Base-by-base conservation (phyloP, 2,329 filamentous ascomycete genomes). In the Pseudocercospora eumusae region DNA sequence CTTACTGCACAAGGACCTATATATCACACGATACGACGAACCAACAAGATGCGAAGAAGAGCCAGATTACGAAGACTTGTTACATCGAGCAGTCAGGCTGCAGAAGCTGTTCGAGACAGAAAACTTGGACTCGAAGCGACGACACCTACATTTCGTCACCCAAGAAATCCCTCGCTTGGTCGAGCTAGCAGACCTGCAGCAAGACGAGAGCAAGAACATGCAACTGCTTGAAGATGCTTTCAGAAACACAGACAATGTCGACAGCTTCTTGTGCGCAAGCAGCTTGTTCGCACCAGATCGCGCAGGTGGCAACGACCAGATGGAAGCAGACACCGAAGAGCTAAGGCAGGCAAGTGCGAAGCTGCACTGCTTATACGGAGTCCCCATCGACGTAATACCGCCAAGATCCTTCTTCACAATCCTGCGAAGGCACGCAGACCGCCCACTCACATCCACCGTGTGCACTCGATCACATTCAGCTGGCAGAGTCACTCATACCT, bases 291-390 rank as follows among this genome's bases (percentile, higher is more conserved):
- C 82, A 10, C 56, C 57, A 2, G 61, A 53, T 25, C 81, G 83
- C n/a, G 82, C 84, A 2, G 82, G 82, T 20, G 79, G 76, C 21
- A 73, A 70, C 11, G 69, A 72, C 4, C 78, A 81, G 59, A 70
- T 64, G 42, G 69, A 76, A 7, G 77, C 77, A 3, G 66, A 73
- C 8, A 79, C 76, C 11, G 76, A 76, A 25, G 73, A 78, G 56
- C 71, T 80, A 33, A 83, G 84, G 28, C 89, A 91, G 75, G 78
- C 84, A 66, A 88, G 86, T 65, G 90, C 90, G 23, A 88, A 88
- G 71, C 76, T 93, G 23, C 89, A 92, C 72, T 75, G 73, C 59
- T 77, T 91, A 27, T 88, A 86, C 65, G 89, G 90, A 18, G 81
- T 84, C n/a, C 84, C 87, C 0, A 77, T 86, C 4, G 77, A 79